These are phyloP conservation scores for Marchantia polymorpha DNA, from an alignment of 225 moss, liverwort and hornwort genomes.

Conservation along the genomic window DNA sequence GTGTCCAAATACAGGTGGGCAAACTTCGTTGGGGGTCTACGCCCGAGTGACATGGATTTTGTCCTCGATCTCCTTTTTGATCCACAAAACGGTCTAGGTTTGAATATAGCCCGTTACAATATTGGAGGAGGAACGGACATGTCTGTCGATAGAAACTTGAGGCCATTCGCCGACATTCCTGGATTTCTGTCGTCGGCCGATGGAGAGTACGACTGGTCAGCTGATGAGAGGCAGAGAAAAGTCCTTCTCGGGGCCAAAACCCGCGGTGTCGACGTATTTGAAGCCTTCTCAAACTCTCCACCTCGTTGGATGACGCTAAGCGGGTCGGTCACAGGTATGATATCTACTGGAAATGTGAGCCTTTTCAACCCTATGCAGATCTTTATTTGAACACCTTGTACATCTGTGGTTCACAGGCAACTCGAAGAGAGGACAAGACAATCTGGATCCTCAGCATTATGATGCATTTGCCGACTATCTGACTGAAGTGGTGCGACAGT, in stretches of 20 bases:
- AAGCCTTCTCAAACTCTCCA: conserved; percentile 94
- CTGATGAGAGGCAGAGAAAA: conserved; percentile 76
- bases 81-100: conserved; percentile 71
- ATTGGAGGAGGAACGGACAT: conserved; percentile 90
- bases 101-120: conserved; percentile 92
- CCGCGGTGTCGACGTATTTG: conserved; percentile 69
- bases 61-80: conserved; percentile 87
- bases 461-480: conserved; percentile 82
- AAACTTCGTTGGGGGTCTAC: conserved; percentile 90
- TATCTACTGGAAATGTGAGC: too few species aligned
- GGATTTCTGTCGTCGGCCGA: conserved; percentile 59
- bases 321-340: conserved; percentile 91
- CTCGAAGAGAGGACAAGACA: conserved; percentile 68
- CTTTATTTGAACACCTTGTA: not conserved
- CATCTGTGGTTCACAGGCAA: conserved; percentile 45
- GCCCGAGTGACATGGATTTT: conserved; percentile 60
- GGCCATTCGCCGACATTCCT: conserved; percentile 81
- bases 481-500: conserved; percentile 81
- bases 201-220: conserved; percentile 77
- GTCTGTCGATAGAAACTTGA: conserved; percentile 70
- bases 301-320: conserved; percentile 92
- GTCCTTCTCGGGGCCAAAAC: conserved; percentile 74
- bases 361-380: not conserved
- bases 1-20: conserved; percentile 73
- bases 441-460: conserved; percentile 57